Evolutionary conservation across 2,329 filamentous ascomycete genomes (phyloP).

Genomic region (Alternaria tenuissima): DNA sequence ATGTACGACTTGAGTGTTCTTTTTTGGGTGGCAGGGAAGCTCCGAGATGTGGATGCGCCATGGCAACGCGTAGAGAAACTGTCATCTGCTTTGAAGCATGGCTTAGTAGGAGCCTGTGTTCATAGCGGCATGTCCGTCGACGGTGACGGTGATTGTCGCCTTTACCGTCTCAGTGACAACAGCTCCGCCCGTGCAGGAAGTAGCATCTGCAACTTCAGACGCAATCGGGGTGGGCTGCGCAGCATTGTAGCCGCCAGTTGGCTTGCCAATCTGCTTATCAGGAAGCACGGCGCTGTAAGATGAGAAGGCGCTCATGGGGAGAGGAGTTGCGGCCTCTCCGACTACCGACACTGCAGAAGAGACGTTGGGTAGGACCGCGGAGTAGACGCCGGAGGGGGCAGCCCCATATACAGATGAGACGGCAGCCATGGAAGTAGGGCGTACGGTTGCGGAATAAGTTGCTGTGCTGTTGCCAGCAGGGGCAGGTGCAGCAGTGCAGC

Average conservation of each 20-base stretch:
- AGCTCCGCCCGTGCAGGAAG: constrained; percentile 17
- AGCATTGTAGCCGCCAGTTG: constrained; percentile 9
- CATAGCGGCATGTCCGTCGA: constrained; percentile 13
- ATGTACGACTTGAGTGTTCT: neutral
- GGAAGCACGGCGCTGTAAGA: constrained; percentile 20
- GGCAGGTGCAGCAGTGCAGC: constrained; percentile 33
- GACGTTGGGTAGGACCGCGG: neutral
- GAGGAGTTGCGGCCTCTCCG: constrained; percentile 13
- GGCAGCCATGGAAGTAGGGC: constrained; percentile 10
- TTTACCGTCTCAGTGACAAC: constrained; percentile 35
- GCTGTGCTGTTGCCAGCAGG: constrained; percentile 13
- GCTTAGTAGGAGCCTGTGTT: constrained; percentile 14
- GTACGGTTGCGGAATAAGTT: constrained; percentile 1
- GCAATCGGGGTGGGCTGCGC: constrained; percentile 2
- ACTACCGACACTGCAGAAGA: neutral
- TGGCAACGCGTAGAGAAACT: neutral
- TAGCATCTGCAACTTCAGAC: constrained; percentile 14
- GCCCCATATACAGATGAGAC: neutral
- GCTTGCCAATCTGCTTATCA: constrained; percentile 17
- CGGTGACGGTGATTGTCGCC: constrained; percentile 37
- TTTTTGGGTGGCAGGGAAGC: neutral
- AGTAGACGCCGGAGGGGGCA: neutral
- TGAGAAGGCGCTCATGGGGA: constrained; percentile 4
- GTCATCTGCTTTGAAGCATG: neutral
- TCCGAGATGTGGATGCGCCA: neutral